phyloP scores from a whole-genome alignment of 176 grass and related monocot species.

The Hyparrhenia diplandra region DNA sequence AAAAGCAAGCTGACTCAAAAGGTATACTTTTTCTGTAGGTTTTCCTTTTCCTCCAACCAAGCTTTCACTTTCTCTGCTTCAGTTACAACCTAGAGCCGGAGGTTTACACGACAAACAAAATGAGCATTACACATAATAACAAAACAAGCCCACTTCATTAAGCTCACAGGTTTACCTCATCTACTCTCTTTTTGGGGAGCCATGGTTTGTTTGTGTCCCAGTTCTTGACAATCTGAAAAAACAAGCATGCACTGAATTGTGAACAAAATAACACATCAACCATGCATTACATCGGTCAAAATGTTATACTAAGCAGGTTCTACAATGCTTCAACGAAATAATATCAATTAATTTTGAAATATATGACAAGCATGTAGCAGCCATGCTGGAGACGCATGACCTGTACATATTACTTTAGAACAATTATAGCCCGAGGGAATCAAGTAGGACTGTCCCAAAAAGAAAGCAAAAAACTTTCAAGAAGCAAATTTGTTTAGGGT shows the following conservation, averaged over 20 bases:
- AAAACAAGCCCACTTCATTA: too few relatives aligned
- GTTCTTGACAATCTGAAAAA: constrained; percentile 71
- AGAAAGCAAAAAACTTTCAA: not conserved
- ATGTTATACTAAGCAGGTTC: not conserved
- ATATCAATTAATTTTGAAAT: not conserved
- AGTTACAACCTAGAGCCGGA: constrained; percentile 55
- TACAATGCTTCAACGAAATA: not conserved
- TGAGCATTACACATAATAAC: too few relatives aligned
- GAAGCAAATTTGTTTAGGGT: not conserved
- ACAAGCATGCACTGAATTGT: not conserved
- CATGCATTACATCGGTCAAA: not conserved
- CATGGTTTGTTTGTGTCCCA: constrained; percentile 94
- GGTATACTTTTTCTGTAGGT: constrained; percentile 80
- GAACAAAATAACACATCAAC: constrained; percentile 3
- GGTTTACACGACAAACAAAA: constrained; percentile 17
- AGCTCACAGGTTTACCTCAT: constrained; percentile 70
- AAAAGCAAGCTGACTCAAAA: not conserved
- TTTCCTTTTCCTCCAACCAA: constrained; percentile 87
- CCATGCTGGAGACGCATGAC: not conserved
- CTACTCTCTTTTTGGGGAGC: constrained; percentile 81
- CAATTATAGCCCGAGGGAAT: not conserved
- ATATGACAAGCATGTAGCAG: not conserved
- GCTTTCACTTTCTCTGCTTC: constrained; percentile 79
- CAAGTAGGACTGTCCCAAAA: not conserved
- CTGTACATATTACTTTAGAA: not conserved